These are phyloP conservation scores for Sedum album DNA, from an alignment of 164 flowering plant species.

Conservation along the genomic window DNA sequence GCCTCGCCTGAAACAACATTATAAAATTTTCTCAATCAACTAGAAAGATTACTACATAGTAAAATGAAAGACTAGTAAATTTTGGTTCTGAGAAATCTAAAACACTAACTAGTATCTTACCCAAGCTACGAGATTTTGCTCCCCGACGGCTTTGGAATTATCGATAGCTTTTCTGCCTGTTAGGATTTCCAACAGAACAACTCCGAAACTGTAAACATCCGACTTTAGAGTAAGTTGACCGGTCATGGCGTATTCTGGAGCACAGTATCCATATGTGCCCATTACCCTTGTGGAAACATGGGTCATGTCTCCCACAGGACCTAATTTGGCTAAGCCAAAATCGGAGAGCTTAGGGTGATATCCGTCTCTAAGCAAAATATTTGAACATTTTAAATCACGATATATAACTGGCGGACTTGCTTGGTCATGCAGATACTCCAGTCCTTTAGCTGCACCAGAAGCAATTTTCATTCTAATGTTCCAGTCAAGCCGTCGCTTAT, in stretches of 20 bases:
- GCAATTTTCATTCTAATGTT: slow-evolving; percentile 57
- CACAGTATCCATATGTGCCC: slow-evolving; percentile 67
- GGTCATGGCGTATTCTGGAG: slow-evolving; percentile 61
- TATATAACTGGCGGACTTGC: slow-evolving; percentile 58
- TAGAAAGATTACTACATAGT: background rate
- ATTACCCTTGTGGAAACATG: slow-evolving; percentile 59
- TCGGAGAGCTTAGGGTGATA: slow-evolving; percentile 51
- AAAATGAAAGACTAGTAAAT: too few relatives aligned
- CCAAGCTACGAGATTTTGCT: slow-evolving; percentile 58
- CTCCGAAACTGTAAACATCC: slow-evolving; percentile 62
- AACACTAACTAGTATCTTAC: slow-evolving; percentile 19
- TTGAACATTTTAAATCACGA: slow-evolving; percentile 54
- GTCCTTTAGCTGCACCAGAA: slow-evolving; percentile 57
- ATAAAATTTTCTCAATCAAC: background rate
- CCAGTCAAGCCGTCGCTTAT: slow-evolving; percentile 41
- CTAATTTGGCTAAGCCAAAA: slow-evolving; percentile 57
- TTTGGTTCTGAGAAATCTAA: background rate
- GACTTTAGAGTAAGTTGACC: slow-evolving; percentile 55
- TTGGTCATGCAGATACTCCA: slow-evolving; percentile 57
- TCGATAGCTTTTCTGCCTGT: slow-evolving; percentile 62
- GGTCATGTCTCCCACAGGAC: slow-evolving; percentile 56
- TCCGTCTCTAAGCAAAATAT: slow-evolving; percentile 44
- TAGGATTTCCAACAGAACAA: slow-evolving; percentile 52
- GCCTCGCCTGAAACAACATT: slow-evolving; percentile 51
- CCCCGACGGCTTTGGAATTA: slow-evolving; percentile 39